These are phyloP conservation scores for Aspergillus sclerotiicarbonarius DNA, from an alignment of 495 filamentous ascomycete species.

Conservation along the genomic window DNA sequence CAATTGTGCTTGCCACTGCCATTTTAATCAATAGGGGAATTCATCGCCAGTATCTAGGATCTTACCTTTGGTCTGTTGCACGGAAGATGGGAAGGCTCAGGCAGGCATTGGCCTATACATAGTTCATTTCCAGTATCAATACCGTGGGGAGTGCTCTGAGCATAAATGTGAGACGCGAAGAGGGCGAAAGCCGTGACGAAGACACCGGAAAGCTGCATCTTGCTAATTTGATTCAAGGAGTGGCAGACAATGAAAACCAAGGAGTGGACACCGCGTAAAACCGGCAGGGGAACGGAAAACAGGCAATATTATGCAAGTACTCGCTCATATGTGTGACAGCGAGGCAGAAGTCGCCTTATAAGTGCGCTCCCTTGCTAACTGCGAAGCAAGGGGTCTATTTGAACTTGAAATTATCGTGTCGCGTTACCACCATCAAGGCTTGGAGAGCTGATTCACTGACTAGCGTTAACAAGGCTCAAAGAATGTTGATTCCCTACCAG, in stretches of 20 bases:
- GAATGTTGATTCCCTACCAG: too few species aligned
- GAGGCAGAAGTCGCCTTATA: background rate
- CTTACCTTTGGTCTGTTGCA: constrained; percentile 4
- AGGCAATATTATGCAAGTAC: background rate
- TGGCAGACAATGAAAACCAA: background rate
- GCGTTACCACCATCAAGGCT: too few species aligned
- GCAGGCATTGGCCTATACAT: background rate
- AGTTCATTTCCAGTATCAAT: constrained; percentile 6
- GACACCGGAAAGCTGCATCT: constrained; percentile 8
- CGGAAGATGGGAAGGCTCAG: background rate
- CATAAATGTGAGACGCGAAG: constrained; percentile 4
- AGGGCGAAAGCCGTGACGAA: constrained; percentile 1
- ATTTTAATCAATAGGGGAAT: background rate
- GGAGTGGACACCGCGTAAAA: background rate
- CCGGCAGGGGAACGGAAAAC: background rate
- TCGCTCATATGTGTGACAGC: too few species aligned
- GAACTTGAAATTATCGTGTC: too few species aligned
- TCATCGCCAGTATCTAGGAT: background rate
- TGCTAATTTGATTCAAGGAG: background rate
- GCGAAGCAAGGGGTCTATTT: too few species aligned
- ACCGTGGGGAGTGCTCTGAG: constrained; percentile 1
- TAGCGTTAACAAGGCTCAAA: too few species aligned
- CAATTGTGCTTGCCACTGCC: constrained; percentile 7
- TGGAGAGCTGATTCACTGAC: too few species aligned
- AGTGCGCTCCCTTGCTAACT: too few species aligned